These are phyloP conservation scores for Trypanosoma scelopori DNA, from an alignment of 208 protist species.

Conservation along the genomic window DNA sequence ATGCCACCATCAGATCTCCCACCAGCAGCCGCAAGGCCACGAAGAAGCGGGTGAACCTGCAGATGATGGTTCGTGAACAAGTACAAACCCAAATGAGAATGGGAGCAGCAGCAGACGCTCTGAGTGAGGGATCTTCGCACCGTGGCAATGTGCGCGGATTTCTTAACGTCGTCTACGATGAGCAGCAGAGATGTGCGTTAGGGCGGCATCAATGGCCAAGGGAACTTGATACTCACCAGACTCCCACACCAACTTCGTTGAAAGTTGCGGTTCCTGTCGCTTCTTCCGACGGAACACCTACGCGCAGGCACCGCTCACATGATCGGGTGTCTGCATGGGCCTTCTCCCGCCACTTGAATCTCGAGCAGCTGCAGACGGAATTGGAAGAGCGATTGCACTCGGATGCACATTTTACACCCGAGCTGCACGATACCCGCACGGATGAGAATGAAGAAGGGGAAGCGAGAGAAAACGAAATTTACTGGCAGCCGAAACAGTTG, in stretches of 20 bases:
- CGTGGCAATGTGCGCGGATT: conserved; percentile 20
- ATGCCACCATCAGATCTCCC: conserved; percentile 7
- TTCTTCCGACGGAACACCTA: conserved; percentile 1
- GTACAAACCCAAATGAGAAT: neutral
- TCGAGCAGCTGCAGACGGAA: conserved; percentile 48
- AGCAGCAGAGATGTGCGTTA: neutral
- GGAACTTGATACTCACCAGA: neutral
- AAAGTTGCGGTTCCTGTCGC: neutral
- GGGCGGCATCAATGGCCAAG: neutral
- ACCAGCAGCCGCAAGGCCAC: neutral
- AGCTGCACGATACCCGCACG: neutral
- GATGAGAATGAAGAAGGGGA: neutral
- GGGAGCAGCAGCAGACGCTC: neutral
- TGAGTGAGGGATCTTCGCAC: conserved; percentile 9
- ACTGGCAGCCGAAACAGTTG: too few species aligned
- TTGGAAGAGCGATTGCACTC: conserved; percentile 20
- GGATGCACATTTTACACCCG: conserved; percentile 10
- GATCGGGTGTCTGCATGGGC: conserved; percentile 38
- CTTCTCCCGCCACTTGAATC: conserved; percentile 33
- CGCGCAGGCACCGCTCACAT: neutral
- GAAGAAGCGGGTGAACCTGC: neutral
- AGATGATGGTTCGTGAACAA: neutral
- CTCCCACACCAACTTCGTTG: neutral
- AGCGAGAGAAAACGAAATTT: neutral
- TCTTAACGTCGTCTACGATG: conserved; percentile 17